Evolutionary conservation across 352 stramenopile species (phyloP), one percentile per base, ranked within the genome.

Genomic region (Phytophthora ohioensis): DNA sequence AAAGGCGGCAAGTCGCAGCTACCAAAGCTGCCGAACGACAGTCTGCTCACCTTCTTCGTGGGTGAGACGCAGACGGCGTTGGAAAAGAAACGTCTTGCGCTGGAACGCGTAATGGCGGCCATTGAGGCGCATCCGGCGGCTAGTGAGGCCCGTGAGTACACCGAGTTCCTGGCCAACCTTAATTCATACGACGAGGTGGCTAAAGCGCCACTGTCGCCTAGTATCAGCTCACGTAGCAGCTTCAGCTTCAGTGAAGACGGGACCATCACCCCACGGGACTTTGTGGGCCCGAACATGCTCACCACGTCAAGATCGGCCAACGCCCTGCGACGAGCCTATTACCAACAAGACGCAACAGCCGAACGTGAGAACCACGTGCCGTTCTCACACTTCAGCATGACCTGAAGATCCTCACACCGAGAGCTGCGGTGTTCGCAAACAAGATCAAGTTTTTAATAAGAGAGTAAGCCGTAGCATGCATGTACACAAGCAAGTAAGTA

Each of bases 1-100:
- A 75, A 85, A 63, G 67, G 74, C 53, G 79, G 88, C 67, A 86
- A 81, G 52, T 52, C 85, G 9, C 45, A 52, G 31, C 31, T 76
- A 39, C 69, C 69, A 36, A 76, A 72, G 46, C 65, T 92, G 49
- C 85, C 85, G 3, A 82, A 85, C n/a, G 85, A 92, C 64, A 85
- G 85, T 5, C 75, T 92, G 39, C 85, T 92, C 70, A 92, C 85
- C 45, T 81, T 92, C 46, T 80, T 92, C 62, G 76, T 91, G 36
- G 83, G 82, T 21, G 85, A 91, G 79, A 91, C 83, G 61, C 78
- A 91, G 58, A 83, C 81, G 67, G 67, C 89, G 38, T 71, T 92
- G 58, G 82, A 85, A 66, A 91, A 89, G 72, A 75, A 90, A 54
- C 71, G 81, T 12, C 76, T 91, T 7, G 78, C 88, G 48, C 80